Base-by-base conservation (phyloP, 2,329 filamentous ascomycete genomes). In the Sporothrix curviconia region DNA sequence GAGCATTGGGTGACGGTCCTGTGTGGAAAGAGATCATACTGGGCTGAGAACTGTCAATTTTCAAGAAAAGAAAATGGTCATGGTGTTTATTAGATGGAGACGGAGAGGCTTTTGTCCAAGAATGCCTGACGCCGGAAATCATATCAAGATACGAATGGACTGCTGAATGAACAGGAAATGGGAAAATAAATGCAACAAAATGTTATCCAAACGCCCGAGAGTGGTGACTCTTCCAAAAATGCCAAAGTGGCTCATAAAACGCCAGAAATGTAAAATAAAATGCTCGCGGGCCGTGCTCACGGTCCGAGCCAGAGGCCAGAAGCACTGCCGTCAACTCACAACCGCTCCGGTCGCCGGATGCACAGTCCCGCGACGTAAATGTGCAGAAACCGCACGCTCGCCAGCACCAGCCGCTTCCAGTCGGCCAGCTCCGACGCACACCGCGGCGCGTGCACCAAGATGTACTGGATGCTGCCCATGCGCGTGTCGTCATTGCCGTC, bases 381-480 rank as follows among this genome's bases (percentile, higher is more conserved):
- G 58, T 60, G 56, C 59, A 57, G 37, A 58, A 62, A 1, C n/a
- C 56, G 57, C 30, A 60, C 59, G 37, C 60, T 61, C 3, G 67
- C 67, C 47, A 62, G 54, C 12, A 64, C 61, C 17, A 67, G 59
- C 22, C 47, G 53, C 60, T 63, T 66, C 68, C 70, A 71, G n/a
- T 69, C 64, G 36, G 62, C 66, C 36, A 71, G 66, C 62, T 76
- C 74, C 0, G 39, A 64, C 17, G 66, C 65, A 15, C 72, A 64
- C 25, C 74, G 62, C 34, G 73, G 74, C 51, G 73, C 71, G 22
- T 75, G 75, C 1, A 76, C 49, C 43, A 74, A 49, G 22, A 75
- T 65, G 54, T 73, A 76, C 11, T 39, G 30, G 37, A 56, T 40
- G n/a, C n/a, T n/a, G n/a, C n/a, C n/a, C n/a, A n/a, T n/a, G n/a